Conservation (phyloP, 2,329 filamentous ascomycete species). For the Penicillium brevicompactum region DNA sequence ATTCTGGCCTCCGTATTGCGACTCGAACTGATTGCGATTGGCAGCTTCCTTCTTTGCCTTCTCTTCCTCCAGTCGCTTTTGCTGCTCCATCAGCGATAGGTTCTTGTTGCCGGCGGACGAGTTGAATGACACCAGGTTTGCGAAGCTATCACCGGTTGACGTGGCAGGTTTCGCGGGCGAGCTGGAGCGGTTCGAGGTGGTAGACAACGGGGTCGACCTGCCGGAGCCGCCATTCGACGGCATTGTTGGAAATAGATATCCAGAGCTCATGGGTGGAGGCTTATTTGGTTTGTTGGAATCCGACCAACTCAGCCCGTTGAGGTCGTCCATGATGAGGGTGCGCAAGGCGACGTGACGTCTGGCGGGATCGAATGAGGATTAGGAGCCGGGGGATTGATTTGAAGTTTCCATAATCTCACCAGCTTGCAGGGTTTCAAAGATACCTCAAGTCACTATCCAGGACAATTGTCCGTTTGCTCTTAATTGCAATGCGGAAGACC, state of each 20-base stretch:
- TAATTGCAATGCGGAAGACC: slow-evolving; percentile 5
- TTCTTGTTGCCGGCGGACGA: slow-evolving; percentile 59
- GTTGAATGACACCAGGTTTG: slow-evolving; percentile 64
- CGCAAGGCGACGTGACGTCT: slow-evolving; percentile 17
- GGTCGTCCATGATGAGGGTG: slow-evolving; percentile 47
- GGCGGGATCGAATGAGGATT: slow-evolving; percentile 24
- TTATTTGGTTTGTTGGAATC: slow-evolving; percentile 38
- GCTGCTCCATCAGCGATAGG: slow-evolving; percentile 66
- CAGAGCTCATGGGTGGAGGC: slow-evolving; percentile 40
- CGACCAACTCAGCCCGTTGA: slow-evolving; percentile 50
- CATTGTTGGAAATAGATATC: slow-evolving; percentile 37
- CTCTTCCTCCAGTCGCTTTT: slow-evolving; percentile 73
- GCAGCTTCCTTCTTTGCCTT: slow-evolving; percentile 75
- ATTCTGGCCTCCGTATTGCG: slow-evolving; percentile 70
- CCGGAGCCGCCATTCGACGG: slow-evolving; percentile 44
- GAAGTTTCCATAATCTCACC: slow-evolving; percentile 21
- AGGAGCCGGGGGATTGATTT: slow-evolving; percentile 13
- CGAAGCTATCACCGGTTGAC: slow-evolving; percentile 57
- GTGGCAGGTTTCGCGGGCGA: slow-evolving; percentile 44
- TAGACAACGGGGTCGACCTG: slow-evolving; percentile 46
- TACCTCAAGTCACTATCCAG: not conserved
- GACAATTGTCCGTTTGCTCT: slow-evolving; percentile 6
- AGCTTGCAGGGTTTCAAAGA: slow-evolving; percentile 5
- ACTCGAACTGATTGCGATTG: slow-evolving; percentile 69
- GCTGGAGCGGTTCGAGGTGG: slow-evolving; percentile 32